Evolutionary conservation across 805 yeast species (phyloP), one percentile per base, ranked within the genome.

Genomic region (Debaryomyces prosopidis): DNA sequence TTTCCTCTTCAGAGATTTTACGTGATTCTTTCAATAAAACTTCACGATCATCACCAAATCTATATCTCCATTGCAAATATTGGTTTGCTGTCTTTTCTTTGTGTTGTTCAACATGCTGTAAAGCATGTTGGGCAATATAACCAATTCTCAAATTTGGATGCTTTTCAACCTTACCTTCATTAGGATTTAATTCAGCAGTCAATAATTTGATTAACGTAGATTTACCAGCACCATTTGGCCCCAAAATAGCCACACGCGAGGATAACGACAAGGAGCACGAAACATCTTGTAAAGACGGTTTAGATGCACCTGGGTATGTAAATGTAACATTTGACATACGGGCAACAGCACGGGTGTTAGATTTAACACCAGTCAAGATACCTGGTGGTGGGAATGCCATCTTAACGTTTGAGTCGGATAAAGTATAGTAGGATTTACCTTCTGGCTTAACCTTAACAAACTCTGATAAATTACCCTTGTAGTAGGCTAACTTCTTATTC

Each of bases 321-420:
- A 89, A 94, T 1, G 95, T 84, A 17, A 91, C 97, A 65, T 87
- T 76, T 27, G 84, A 61, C 85, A 94, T 79, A 54, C 92, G 80
- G 8, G 95, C 95, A 62, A 92, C 96, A 46, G 98, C 88, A 65
- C 97, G 83, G 4, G 98, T 90, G 65, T 80, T 87, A 32, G 97
- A 90, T 68, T 91, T 87, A 43, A 92, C 97, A 69, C 99, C 99
- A n/a, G 96, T 85, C 58, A 94, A 76, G 53, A 94, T 86, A 58
- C 99, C 99, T 48, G 98, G 97, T 8, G 96, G 92, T 57, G 99
- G 99, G 88, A 92, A 94, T 20, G 89, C 89, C 97, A 92, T 92
- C 71, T 91, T 88, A 46, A 92, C 94, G 57, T 87, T 87, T 20
- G 94, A 81, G 66, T 92, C 98, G 28, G 96, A 84, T 64, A 92